Evolutionary conservation across 2,329 filamentous ascomycete species (phyloP), one percentile per base, ranked within the genome.

Genomic region (Byssothecium circinans): DNA sequence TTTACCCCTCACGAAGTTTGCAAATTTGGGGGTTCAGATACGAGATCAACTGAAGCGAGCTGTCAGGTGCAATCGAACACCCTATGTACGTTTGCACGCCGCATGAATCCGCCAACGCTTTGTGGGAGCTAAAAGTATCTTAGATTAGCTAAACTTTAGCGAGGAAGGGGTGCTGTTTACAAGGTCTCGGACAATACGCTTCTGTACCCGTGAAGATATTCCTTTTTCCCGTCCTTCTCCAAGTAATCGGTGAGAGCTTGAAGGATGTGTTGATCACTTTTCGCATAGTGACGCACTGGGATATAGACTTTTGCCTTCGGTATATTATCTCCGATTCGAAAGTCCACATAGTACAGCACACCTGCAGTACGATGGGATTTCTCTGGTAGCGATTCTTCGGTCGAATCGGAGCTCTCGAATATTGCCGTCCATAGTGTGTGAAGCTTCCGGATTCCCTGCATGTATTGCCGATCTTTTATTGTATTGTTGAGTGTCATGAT

Each of bases 11-110:
- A n/a, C n/a, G n/a, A n/a, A n/a, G n/a, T n/a, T n/a, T n/a, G n/a
- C n/a, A n/a, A n/a, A n/a, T n/a, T n/a, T n/a, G n/a, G n/a, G n/a
- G n/a, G n/a, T n/a, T 41, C 17, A 41, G 15, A 30, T 41, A 41
- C 7, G 22, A 29, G 18, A 41, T 41, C 2, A 41, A 23, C 11
- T 27, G 20, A n/a, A 41, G 38, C 6, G 22, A 14, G 23, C 38
- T 27, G 25, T 41, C 38, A 10, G 12, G 8, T 12, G n/a, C 15
- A 17, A 41, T 41, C 14, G 38, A 41, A 30, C 40, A 42, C 14
- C 40, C 40, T 19, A 42, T 32, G 14, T 42, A 42, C 18, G 40
- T 42, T 4, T 42, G 40, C 3, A 42, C 17, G 2, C 40, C 40
- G 15, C 15, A 33, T 12, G 15, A 18, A n/a, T 41, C 15, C n/a